These are phyloP conservation scores for Dorcoceras hygrometricum DNA, from an alignment of 257 asterid genomes.

Conservation along the genomic window DNA sequence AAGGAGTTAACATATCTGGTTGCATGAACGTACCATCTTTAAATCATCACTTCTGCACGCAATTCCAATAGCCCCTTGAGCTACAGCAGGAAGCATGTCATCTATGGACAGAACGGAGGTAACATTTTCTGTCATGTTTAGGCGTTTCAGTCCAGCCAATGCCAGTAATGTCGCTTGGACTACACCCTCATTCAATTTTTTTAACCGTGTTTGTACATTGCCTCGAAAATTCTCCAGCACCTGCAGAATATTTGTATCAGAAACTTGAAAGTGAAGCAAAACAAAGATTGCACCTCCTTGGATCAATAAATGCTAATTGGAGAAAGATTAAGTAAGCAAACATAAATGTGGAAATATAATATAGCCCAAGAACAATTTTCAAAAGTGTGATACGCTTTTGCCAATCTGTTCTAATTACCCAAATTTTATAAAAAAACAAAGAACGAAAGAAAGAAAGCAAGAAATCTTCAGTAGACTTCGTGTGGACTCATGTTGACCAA, in stretches of 20 bases:
- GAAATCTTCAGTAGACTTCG: too few species aligned
- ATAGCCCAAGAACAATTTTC: neutral
- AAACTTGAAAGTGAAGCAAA: constrained; percentile 3
- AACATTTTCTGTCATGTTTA: constrained; percentile 76
- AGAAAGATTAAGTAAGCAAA: neutral
- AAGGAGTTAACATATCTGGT: neutral
- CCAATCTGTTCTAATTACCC: neutral
- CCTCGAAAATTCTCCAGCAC: constrained; percentile 94
- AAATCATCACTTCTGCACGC: constrained; percentile 83
- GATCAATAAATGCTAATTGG: neutral
- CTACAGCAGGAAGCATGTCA: constrained; percentile 99
- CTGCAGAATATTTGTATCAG: constrained; percentile 34
- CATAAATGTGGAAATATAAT: neutral
- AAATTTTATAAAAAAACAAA: too few species aligned
- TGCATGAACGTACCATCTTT: constrained; percentile 53
- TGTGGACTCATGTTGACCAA: neutral
- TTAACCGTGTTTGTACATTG: constrained; percentile 88
- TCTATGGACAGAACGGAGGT: constrained; percentile 72
- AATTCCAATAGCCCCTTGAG: constrained; percentile 97
- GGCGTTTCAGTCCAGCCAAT: constrained; percentile 88
- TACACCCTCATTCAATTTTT: constrained; percentile 80
- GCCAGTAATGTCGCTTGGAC: constrained; percentile 93
- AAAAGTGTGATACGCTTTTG: neutral
- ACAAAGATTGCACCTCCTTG: neutral
- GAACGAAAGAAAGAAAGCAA: too few species aligned